phyloP scores from a whole-genome alignment of 2,329 filamentous ascomycete genomes.

The Colletotrichum lini region DNA sequence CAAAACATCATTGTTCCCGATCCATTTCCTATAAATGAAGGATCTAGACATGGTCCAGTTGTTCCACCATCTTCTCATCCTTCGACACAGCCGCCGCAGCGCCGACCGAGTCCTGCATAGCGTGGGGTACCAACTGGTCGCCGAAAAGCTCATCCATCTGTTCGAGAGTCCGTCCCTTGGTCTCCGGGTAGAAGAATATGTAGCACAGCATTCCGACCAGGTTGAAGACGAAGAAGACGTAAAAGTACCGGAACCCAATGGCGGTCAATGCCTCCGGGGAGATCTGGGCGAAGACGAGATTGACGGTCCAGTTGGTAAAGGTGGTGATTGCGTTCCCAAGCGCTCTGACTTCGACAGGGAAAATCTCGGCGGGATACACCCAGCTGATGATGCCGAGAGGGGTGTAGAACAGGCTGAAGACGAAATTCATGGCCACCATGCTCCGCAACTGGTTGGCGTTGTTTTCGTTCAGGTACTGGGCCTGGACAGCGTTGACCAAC shows the following conservation, averaged over 20 bases:
- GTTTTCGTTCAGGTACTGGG: constrained; percentile 46
- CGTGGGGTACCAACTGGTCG: constrained; percentile 40
- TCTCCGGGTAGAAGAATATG: constrained; percentile 51
- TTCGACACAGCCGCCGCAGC: constrained; percentile 31
- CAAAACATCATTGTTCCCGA: neutral
- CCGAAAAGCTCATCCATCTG: constrained; percentile 56
- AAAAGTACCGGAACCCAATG: constrained; percentile 62
- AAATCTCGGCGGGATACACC: constrained; percentile 57
- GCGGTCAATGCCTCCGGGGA: constrained; percentile 58
- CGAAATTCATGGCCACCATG: constrained; percentile 52
- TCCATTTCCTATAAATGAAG: accelerated
- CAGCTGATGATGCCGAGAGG: constrained; percentile 60
- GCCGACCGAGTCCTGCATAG: constrained; percentile 34
- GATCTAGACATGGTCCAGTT: constrained; percentile 18
- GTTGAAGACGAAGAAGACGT: constrained; percentile 48
- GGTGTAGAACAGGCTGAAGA: constrained; percentile 50
- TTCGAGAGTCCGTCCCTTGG: constrained; percentile 51
- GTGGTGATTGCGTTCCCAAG: constrained; percentile 49
- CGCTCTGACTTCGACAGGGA: constrained; percentile 52
- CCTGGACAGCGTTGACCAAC: constrained; percentile 48
- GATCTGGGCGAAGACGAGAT: constrained; percentile 64
- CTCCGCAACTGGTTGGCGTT: constrained; percentile 47
- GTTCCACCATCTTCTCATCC: constrained; percentile 34
- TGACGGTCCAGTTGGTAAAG: constrained; percentile 50
- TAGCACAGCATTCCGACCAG: constrained; percentile 46